Conservation (phyloP, 2,329 filamentous ascomycete species). For the Rutstroemia sp. region DNA sequence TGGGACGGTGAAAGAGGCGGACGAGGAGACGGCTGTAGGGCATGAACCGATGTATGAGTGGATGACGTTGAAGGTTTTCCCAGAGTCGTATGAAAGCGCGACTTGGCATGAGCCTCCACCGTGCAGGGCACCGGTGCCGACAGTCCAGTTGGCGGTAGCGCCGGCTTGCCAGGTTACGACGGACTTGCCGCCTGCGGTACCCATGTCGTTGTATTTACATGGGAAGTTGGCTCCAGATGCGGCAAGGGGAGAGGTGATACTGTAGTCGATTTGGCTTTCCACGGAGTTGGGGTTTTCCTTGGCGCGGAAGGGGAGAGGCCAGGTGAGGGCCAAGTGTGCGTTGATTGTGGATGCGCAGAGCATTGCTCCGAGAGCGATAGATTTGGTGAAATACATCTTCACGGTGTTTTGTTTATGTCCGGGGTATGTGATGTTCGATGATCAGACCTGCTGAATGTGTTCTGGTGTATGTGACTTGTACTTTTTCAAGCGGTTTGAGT, state of each 20-base stretch:
- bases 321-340: constrained; percentile 15
- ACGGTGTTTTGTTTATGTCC: background rate
- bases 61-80: constrained; percentile 49
- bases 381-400: constrained; percentile 1
- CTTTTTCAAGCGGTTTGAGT: background rate
- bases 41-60: constrained; percentile 36
- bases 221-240: constrained; percentile 10
- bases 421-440: background rate
- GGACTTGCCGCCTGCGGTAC: constrained; percentile 2
- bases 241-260: constrained; percentile 13
- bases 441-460: constrained; percentile 6
- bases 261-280: constrained; percentile 9
- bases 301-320: constrained; percentile 12
- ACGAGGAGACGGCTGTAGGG: background rate
- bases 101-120: constrained; percentile 55
- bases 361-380: background rate
- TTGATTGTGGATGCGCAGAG: background rate
- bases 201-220: constrained; percentile 29
- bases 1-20: constrained; percentile 2
- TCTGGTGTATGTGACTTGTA: background rate
- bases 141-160: constrained; percentile 40
- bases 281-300: constrained; percentile 6
- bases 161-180: constrained; percentile 43
- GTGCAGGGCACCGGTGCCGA: constrained; percentile 42
- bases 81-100: constrained; percentile 50